These are phyloP conservation scores for Rhizopus arrhizus DNA, from an alignment of 371 early-diverging fungal species.

Conservation along the genomic window DNA sequence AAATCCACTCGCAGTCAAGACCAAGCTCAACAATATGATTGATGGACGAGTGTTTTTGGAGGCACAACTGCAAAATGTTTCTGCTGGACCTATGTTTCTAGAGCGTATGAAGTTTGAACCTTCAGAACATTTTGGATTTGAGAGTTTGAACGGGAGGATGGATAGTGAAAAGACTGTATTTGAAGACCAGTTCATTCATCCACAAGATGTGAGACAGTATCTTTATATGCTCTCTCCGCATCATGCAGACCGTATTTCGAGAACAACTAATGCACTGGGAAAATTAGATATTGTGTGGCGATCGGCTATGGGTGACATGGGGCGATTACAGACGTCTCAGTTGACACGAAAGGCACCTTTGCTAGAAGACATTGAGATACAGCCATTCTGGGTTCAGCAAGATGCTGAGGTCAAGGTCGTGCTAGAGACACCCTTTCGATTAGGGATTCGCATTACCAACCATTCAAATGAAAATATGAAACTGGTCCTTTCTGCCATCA, in stretches of 20 bases:
- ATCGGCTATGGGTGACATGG: constrained; percentile 82
- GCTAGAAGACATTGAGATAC: constrained; percentile 76
- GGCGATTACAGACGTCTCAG: constrained; percentile 93
- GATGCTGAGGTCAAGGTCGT: constrained; percentile 35
- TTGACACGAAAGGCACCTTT: constrained; percentile 81
- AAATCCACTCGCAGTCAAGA: constrained; percentile 95
- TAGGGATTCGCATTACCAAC: constrained; percentile 59
- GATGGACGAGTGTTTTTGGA: constrained; percentile 87
- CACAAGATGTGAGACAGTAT: constrained; percentile 88
- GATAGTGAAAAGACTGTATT: constrained; percentile 50
- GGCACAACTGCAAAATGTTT: constrained; percentile 90
- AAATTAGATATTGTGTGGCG: constrained; percentile 95
- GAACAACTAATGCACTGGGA: constrained; percentile 82
- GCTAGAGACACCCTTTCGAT: constrained; percentile 69
- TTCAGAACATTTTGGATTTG: constrained; percentile 66
- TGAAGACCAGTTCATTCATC: constrained; percentile 63
- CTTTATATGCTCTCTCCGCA: constrained; percentile 82
- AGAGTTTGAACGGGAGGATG: constrained; percentile 66
- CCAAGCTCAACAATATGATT: constrained; percentile 81
- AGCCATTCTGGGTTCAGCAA: constrained; percentile 51
- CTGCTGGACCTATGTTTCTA: constrained; percentile 78
- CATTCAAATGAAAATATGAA: constrained; percentile 64
- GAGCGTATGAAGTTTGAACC: constrained; percentile 89
- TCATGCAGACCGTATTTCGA: constrained; percentile 62
- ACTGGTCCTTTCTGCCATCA: constrained; percentile 69